Evolutionary conservation across 768 basidiomycete species (phyloP), one percentile per base, ranked within the genome.

Genomic region (Lactifluus pinguis): DNA sequence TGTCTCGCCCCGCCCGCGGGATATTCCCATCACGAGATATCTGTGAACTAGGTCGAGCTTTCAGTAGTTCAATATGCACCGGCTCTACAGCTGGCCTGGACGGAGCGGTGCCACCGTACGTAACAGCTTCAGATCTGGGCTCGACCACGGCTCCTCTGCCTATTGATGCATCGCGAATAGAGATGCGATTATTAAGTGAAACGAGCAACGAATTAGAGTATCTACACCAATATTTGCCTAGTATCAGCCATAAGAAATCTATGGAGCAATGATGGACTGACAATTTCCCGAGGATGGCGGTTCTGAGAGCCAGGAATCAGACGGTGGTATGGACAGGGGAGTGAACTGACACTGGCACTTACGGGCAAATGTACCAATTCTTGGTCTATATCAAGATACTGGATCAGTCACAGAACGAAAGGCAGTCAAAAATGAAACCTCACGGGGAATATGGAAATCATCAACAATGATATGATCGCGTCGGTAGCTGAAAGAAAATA

Each of bases 171-270:
- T 54, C 53, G 9, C 53, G 59, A 30, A 60, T 49, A 19, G 38
- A 50, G 49, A 61, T 51, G 34, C 60, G 60, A 19, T 61, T 61
- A 11, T 61, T 61, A 14, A 61, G 54, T 6, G 60, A 55, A 25
- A 61, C 54, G 2, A 61, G 42, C 8, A 56, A 34, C 32, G 60
- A 51, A 15, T 61, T 61, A 15, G 60, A 56, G 49, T 61, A 61
- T n/a, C 60, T 61, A 8, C 14, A n/a, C 25, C 45, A 25, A 32
- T 3, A 53, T 4, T 25, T 36, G 11, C 19, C 47, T 13, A 21
- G 25, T 34, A n/a, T 56, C 32, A 61, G 53, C 6, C 14, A 14
- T 14, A n/a, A 9, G n/a, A 39, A 45, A 39, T 15, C 3, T 14
- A 29, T 17, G 6, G 19, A 15, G 17, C n/a, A n/a, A 29, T 8